phyloP scores from a whole-genome alignment of 2,329 filamentous ascomycete genomes.

The Diaporthe batatas region DNA sequence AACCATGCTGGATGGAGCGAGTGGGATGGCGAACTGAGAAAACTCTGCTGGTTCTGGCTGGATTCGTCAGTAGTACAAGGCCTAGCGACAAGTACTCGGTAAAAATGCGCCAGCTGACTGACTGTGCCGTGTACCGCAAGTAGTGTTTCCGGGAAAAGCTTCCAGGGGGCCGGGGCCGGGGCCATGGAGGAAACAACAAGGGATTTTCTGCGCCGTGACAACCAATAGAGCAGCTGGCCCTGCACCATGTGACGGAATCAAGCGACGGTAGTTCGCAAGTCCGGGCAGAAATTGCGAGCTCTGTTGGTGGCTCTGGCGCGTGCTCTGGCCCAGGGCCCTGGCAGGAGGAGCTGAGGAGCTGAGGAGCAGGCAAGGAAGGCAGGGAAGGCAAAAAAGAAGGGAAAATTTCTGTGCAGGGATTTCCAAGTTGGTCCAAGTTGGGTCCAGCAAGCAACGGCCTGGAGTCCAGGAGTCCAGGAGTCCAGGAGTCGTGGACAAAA shows the following conservation, averaged over 20 bases:
- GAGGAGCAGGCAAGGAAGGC: background rate
- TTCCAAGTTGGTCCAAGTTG: background rate
- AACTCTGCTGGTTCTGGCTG: conserved; percentile 11
- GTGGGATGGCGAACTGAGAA: conserved; percentile 16
- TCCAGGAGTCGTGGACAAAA: too few relatives aligned
- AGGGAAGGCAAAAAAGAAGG: background rate
- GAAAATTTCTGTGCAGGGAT: conserved; percentile 20
- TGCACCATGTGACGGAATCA: conserved; percentile 24
- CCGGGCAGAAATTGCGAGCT: conserved; percentile 30
- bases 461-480: too few relatives aligned
- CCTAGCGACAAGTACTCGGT: background rate
- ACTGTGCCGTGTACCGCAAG: background rate
- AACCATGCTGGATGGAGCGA: background rate
- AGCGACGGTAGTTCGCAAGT: conserved; percentile 26
- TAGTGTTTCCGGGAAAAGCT: background rate
- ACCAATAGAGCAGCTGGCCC: conserved; percentile 11
- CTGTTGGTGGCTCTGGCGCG: conserved; percentile 2
- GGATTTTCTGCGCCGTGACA: background rate
- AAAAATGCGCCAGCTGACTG: background rate
- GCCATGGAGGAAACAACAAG: conserved; percentile 6
- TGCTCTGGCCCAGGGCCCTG: background rate
- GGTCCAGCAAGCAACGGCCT: conserved; percentile 7
- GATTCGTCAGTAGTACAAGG: background rate
- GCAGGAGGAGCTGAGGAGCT: too few relatives aligned
- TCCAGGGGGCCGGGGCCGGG: conserved; percentile 9